A percentile compares a stretch with the other conserved stretches of the same genome.
Evolutionary conservation across 805 yeast species (phyloP).

Genomic region (Ogataea philodendri): DNA sequence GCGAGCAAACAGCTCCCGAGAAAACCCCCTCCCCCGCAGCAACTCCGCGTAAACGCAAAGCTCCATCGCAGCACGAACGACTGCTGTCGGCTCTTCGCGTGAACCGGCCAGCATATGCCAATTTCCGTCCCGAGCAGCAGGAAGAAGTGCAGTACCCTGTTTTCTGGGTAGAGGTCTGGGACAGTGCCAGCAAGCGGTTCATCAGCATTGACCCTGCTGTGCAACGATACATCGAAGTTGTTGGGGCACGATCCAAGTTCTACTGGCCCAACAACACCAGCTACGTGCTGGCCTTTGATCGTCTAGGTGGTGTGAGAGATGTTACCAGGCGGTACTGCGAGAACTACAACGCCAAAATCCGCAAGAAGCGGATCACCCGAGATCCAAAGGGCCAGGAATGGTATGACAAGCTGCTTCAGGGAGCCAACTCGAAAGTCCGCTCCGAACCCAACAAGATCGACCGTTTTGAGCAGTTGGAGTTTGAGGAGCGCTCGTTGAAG

Average conservation of each 20-base stretch:
- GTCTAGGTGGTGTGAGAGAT: constrained; percentile 64
- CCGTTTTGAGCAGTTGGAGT: constrained; percentile 57
- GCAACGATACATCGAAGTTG: constrained; percentile 58
- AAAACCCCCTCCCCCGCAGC: constrained; percentile 9
- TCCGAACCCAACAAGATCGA: constrained; percentile 37
- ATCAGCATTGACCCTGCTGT: constrained; percentile 82
- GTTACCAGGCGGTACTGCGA: constrained; percentile 81
- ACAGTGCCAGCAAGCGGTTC: constrained; percentile 68
- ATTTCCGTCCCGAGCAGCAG: constrained; percentile 9
- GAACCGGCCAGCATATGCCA: constrained; percentile 24
- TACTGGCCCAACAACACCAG: constrained; percentile 69
- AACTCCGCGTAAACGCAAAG: constrained; percentile 9
- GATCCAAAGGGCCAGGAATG: constrained; percentile 56
- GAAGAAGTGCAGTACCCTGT: constrained; percentile 51
- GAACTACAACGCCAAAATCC: constrained; percentile 66
- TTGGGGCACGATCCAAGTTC: constrained; percentile 45
- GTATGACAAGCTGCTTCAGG: constrained; percentile 50
- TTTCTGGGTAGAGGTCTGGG: constrained; percentile 96
- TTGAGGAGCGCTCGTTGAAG: constrained; percentile 55
- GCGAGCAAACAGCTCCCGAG: constrained; percentile 13
- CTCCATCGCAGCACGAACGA: constrained; percentile 30
- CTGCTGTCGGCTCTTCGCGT: constrained; percentile 29
- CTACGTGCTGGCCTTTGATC: constrained; percentile 78
- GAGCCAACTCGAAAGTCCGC: constrained; percentile 29
- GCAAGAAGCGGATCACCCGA: constrained; percentile 68